Evolutionary conservation across 2,329 filamentous ascomycete species (phyloP), one percentile per base, ranked within the genome.

Genomic region (Trichoderma atrobrunneum): DNA sequence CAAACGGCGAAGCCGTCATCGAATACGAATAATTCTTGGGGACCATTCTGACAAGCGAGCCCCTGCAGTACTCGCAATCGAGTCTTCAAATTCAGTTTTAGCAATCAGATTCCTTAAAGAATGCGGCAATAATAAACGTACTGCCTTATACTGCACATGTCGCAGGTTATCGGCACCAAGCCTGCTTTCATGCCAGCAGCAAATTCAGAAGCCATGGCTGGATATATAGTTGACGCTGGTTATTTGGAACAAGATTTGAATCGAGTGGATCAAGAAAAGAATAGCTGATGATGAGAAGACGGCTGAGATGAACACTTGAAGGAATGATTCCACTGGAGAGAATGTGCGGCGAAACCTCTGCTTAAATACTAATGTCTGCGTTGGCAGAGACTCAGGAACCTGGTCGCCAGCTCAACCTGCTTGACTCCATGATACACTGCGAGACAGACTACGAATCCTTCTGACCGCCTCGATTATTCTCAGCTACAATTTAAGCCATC

Each of bases 141-240:
- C 74, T 70, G 70, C 24, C 63, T 72, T n/a, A 74, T 72, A 39
- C 73, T 75, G 65, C 73, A 75, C 74, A 73, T 75, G n/a, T 74
- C 73, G 62, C 74, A 75, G 21, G 43, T 56, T 30, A 75, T 72
- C 10, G 74, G 74, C 5, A 70, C 60, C 61, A 74, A 21, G 61
- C 73, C 73, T 30, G 72, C 21, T 36, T 70, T 66, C 64, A 75
- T 57, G n/a, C 74, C 74, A 24, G 57, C 63, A 36, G 70, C 72
- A 56, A 73, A 73, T 51, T 69, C 57, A 51, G 69, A 64, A 48
- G 69, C 32, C 70, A 73, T 73, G 39, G 32, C 21, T 54, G 48
- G 11, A 34, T 70, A 24, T 63, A 11, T 32, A 67, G 43, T 7
- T 26, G 48, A n/a, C 3, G 64, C 30, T 16, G 32, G 12, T 67